Percentiles rank a stretch among this genome's conserved stretches.
Evolutionary conservation across 73 alveolate genomes (phyloP).

Genomic region (Tetrahymena borealis): DNA sequence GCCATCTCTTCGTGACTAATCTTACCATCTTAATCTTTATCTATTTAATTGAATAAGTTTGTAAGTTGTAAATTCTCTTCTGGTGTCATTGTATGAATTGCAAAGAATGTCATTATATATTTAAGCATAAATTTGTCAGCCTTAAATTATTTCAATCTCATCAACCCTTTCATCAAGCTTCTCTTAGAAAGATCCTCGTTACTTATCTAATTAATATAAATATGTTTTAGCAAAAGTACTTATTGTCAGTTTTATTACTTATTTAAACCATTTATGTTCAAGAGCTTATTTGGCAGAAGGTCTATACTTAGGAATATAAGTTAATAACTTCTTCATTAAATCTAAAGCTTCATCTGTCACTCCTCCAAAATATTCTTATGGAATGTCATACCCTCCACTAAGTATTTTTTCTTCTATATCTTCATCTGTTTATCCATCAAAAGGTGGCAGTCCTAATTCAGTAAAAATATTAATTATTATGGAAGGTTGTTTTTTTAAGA

Average conservation of each 20-base stretch:
- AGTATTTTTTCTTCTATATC: neutral
- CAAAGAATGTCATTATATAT: neutral
- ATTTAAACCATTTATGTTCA: constrained; percentile 62
- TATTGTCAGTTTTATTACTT: too few species aligned
- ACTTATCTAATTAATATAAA: neutral
- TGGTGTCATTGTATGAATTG: neutral
- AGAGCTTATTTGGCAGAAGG: constrained; percentile 51
- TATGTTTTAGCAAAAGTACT: too few species aligned
- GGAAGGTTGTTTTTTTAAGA: neutral
- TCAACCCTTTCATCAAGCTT: neutral
- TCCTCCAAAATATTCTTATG: neutral
- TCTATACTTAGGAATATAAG: constrained; percentile 57
- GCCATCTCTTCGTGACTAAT: neutral
- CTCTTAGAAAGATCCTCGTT: neutral
- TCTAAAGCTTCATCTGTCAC: constrained; percentile 47
- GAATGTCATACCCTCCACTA: neutral
- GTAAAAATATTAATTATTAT: neutral
- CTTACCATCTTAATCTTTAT: neutral
- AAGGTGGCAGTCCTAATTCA: neutral
- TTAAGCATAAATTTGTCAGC: neutral
- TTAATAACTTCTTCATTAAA: constrained; percentile 52
- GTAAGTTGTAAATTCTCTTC: neutral
- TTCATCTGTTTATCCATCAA: neutral
- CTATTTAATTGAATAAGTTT: neutral
- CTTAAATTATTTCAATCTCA: neutral